A percentile compares a stretch with the other conserved stretches of the same genome.
Conservation (phyloP, 1,139 yeast genomes). For the Zygosaccharomyces sapae region DNA sequence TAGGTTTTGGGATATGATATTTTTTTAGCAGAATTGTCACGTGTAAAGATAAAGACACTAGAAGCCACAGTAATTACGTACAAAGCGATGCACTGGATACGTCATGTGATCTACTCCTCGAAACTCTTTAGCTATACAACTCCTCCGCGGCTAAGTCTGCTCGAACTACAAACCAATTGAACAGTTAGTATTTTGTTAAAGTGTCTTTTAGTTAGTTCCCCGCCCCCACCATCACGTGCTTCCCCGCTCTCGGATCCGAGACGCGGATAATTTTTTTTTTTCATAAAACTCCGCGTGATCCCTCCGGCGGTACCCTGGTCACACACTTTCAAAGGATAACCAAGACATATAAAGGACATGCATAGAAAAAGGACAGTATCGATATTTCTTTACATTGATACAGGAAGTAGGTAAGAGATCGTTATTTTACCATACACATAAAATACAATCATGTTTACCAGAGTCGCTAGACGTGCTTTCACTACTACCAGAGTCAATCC, state of each 20-base stretch:
- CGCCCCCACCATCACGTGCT: not conserved
- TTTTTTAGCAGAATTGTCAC: not conserved
- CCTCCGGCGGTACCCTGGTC: constrained; percentile 1
- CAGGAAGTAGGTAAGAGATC: too few relatives aligned
- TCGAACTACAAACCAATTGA: too few relatives aligned
- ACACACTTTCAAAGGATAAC: not conserved
- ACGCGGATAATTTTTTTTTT: not conserved
- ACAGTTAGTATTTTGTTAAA: not conserved
- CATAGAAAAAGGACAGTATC: not conserved
- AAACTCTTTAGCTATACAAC: too few relatives aligned
- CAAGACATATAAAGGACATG: not conserved
- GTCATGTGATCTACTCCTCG: too few relatives aligned
- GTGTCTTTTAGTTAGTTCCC: not conserved
- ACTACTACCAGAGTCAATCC: constrained; percentile 60
- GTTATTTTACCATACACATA: not conserved
- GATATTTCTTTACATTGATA: too few relatives aligned
- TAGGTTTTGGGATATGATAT: not conserved
- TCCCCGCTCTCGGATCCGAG: not conserved
- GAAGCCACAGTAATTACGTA: not conserved
- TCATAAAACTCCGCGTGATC: not conserved
- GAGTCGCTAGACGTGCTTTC: constrained; percentile 58
- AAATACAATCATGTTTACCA: constrained; percentile 19
- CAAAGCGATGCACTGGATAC: too few relatives aligned
- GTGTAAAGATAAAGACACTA: not conserved
- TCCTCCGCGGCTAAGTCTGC: too few relatives aligned